Evolutionary conservation across 352 stramenopile species (phyloP), one percentile per base, ranked within the genome.

Genomic region (Pythium vanterpoolii): DNA sequence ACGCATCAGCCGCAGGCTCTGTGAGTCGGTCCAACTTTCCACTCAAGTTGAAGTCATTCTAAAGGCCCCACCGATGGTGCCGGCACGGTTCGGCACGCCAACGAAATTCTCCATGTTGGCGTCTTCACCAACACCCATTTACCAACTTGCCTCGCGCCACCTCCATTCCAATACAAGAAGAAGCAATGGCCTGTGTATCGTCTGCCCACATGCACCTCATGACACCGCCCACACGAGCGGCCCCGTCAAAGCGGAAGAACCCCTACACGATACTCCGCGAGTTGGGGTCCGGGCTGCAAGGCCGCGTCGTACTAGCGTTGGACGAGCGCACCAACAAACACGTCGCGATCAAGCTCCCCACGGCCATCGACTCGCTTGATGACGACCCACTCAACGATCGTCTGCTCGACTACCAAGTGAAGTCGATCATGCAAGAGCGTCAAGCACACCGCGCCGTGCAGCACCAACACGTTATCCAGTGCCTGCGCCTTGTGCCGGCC

Each of bases 311-410:
- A 28, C 62, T 87, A 36, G 79, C 81, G 19, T 68, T 74, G 26
- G 79, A 91, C 53, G 68, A 83, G 53, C 59, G 55, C 48, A 38
- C 69, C 39, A 64, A 76, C 33, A 55, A 69, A 48, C 51, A 76
- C 56, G 81, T 91, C n/a, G 81, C 79, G n/a, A 64, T 91, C n/a
- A 91, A 91, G 60, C 63, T 90, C 9, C 77, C 79, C n/a, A 71
- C 76, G 5, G 79, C 71, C 19, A 70, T 87, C n/a, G 26, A 39
- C 5, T 24, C 42, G 16, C 33, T n/a, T n/a, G 5, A 34, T 7
- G 48, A 69, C 28, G 64, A 71, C 19, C 42, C 33, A 23, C 52
- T 77, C 42, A 62, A 87, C 34, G 46, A 56, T 36, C 48, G 71
- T 27, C 47, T 74, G 28, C 71, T 90, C n/a, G 69, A 89, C 30